phyloP scores from a whole-genome alignment of 139 green algal genomes.

The Closterium sp. region DNA sequence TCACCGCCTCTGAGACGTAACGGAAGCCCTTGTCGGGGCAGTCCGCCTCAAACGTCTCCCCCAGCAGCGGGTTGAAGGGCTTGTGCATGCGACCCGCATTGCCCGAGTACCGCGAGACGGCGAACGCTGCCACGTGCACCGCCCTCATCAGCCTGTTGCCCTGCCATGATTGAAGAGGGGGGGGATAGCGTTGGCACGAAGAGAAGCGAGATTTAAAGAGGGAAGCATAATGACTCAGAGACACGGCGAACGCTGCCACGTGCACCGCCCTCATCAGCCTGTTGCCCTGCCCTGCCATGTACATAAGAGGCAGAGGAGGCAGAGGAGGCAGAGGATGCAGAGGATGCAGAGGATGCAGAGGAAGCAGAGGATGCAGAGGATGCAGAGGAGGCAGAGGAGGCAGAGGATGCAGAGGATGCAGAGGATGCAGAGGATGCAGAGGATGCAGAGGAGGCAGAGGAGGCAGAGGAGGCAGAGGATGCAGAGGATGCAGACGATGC shows the following conservation, averaged over 20 bases:
- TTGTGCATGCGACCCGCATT: constrained; percentile 48
- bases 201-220: no score
- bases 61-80: constrained; percentile 73
- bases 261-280: constrained; percentile 58
- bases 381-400: no score
- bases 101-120: constrained; percentile 64
- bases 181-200: no score
- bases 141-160: constrained; percentile 55
- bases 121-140: constrained; percentile 76
- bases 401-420: no score
- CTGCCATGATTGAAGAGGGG: background rate
- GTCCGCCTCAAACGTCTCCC: constrained; percentile 74
- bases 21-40: constrained; percentile 60
- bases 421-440: no score
- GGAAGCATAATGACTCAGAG: background rate
- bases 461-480: no score
- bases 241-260: constrained; percentile 80
- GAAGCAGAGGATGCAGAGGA: no score
- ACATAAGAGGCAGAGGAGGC: no score
- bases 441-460: no score
- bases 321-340: no score
- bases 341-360: no score
- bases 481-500: no score
- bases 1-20: constrained; percentile 50
- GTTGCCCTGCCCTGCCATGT: constrained; percentile 23